A percentile compares a stretch with the other conserved stretches of the same genome.
Conservation (phyloP, 176 grass and related monocot species). For the Lolium perenne region DNA sequence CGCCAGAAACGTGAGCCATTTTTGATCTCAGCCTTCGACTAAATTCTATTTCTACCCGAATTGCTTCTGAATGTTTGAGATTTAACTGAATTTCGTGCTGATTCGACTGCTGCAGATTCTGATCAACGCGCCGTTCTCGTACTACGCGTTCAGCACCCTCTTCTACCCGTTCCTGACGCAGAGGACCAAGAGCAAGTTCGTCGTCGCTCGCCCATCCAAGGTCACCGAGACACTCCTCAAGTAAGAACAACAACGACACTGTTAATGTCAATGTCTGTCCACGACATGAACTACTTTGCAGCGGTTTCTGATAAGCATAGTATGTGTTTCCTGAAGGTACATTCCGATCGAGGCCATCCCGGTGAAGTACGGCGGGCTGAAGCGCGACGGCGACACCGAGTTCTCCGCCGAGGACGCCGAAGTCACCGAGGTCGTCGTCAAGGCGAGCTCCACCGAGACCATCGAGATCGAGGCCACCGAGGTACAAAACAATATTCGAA, state of each 20-base stretch:
- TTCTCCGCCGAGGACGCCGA: conserved; percentile 68
- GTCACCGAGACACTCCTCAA: conserved; percentile 91
- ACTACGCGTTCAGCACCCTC: conserved; percentile 85
- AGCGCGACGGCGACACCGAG: conserved; percentile 65
- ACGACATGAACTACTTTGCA: neutral
- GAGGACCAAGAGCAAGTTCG: conserved; percentile 96
- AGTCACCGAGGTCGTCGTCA: conserved; percentile 62
- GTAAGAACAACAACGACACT: conserved; percentile 40
- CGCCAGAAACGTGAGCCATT: conserved; percentile 77
- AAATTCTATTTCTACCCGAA: neutral
- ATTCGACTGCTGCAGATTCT: conserved; percentile 66
- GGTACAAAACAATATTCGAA: conserved; percentile 31
- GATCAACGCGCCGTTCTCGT: conserved; percentile 98
- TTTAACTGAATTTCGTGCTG: neutral
- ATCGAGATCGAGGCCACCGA: conserved; percentile 74
- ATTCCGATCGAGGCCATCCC: conserved; percentile 82
- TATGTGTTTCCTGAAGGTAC: conserved; percentile 47
- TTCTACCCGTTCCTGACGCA: conserved; percentile 93
- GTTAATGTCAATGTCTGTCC: neutral
- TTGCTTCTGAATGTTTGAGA: neutral
- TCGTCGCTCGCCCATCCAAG: conserved; percentile 74
- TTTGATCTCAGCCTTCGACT: neutral
- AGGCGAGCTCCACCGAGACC: conserved; percentile 59
- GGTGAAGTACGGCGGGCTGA: conserved; percentile 86
- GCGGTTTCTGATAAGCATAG: neutral